These are phyloP conservation scores for Albizia julibrissin DNA, from an alignment of 306 rosid species.

Conservation along the genomic window DNA sequence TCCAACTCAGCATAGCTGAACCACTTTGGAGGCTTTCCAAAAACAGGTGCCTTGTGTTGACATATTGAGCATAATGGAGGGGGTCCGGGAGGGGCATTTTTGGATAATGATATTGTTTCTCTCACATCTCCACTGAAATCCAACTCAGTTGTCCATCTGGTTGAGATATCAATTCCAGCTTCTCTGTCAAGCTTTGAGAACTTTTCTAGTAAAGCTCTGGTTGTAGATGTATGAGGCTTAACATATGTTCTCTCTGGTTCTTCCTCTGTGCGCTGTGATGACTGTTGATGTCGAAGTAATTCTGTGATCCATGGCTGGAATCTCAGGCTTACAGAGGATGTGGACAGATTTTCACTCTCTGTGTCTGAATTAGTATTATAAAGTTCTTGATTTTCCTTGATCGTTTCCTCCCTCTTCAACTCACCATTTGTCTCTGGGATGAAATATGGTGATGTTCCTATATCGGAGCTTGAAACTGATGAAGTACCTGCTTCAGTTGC, in stretches of 20 bases:
- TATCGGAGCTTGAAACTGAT: constrained; percentile 93
- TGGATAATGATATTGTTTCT: constrained; percentile 81
- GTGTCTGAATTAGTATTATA: constrained; percentile 77
- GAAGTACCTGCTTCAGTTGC: constrained; percentile 87
- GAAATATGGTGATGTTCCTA: constrained; percentile 89
- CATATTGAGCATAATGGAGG: constrained; percentile 98
- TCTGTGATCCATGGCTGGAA: constrained; percentile 89
- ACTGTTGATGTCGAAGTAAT: constrained; percentile 56
- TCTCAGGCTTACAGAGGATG: constrained; percentile 77
- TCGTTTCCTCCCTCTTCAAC: constrained; percentile 64
- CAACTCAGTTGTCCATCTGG: constrained; percentile 51
- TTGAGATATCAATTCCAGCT: constrained; percentile 56
- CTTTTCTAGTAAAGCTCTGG: constrained; percentile 62
- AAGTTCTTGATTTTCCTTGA: constrained; percentile 62
- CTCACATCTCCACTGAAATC: constrained; percentile 83
- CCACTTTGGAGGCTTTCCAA: constrained; percentile 97
- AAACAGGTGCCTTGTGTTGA: constrained; percentile 98
- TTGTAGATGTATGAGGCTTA: constrained; percentile 54
- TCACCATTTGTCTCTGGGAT: constrained; percentile 67
- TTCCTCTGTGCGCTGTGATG: constrained; percentile 52
- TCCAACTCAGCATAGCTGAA: constrained; percentile 91
- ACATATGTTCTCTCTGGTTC: constrained; percentile 53
- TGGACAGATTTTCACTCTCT: constrained; percentile 71
- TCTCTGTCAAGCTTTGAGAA: constrained; percentile 69
- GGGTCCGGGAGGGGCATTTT: constrained; percentile 86